Base-by-base conservation (phyloP, 768 basidiomycete genomes). In the Suillus subaureus region DNA sequence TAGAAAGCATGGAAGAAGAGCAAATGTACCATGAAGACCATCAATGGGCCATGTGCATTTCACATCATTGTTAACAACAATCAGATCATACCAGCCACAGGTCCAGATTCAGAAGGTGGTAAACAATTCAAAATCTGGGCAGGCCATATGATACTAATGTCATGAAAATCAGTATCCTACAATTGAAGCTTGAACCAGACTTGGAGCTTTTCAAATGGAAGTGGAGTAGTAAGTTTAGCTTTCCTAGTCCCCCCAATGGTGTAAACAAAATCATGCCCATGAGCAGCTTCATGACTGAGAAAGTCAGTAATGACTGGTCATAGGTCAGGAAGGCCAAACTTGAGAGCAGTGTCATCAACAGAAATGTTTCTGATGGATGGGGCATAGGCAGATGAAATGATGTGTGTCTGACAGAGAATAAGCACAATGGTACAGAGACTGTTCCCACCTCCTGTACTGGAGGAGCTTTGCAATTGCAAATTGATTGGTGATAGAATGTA, bases 331-430 rank as follows among this genome's bases (percentile, higher is more conserved):
- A 47, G 45, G n/a, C 11, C 45, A 47, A 47, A 47, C 28, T 66
- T 45, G 4, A 33, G 13, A 2, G 74, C 69, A 35, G 68, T 72
- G 42, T 72, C 65, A 21, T 75, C 68, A 51, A 79, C 57, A 9
- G 66, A 47, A 23, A 75, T 69, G 21, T 61, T 35, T 49, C 64
- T 66, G 31, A 67, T 66, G 23, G 39, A 52, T 21, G 77, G 74
- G 57, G 69, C 68, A 13, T 70, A 66, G 6, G 69, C 64, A 79
- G 64, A 63, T 75, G 73, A 63, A 76, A 72, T 1, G 69, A 72
- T n/a, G 69, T 67, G 4, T 62, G 57, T 21, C 56, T 15, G n/a
- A 60, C 61, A 37, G 60, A n/a, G 39, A 67, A 70, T 12, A 70
- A 70, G 15, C 70, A 65, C 15, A 52, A 56, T 54, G 74, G 69